Evolutionary conservation across 192 early-diverging fungal genomes (phyloP).

Genomic region (Chytriomyces hyalinus): DNA sequence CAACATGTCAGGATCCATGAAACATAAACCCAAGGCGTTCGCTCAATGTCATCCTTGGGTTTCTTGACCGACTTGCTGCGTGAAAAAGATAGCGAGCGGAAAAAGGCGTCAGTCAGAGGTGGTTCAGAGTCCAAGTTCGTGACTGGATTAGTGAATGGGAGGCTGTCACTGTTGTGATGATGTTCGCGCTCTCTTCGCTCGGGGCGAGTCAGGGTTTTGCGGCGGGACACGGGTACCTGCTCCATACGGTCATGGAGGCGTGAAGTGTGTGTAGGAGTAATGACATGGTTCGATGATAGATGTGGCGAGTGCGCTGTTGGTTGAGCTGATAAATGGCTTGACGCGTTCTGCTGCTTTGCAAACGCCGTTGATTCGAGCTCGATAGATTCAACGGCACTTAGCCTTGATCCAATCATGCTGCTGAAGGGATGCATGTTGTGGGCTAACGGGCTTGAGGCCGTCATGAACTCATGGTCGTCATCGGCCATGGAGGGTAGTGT

Average conservation of each 20-base stretch:
- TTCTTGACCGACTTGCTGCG: not conserved
- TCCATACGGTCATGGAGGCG: constrained; percentile 19
- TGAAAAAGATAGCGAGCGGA: not conserved
- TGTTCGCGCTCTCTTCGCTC: not conserved
- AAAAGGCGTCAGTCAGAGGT: not conserved
- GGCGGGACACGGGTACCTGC: not conserved
- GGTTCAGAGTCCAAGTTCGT: not conserved
- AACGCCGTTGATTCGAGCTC: no score
- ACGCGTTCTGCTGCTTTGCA: no score
- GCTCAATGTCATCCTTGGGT: not conserved
- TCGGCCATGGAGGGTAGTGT: no score
- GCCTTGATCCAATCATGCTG: no score
- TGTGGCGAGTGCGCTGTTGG: no score
- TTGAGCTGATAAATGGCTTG: no score
- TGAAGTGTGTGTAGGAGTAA: no score
- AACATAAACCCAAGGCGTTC: constrained; percentile 19
- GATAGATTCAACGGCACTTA: no score
- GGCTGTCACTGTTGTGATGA: not conserved
- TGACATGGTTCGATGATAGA: no score
- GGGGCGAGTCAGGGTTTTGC: constrained; percentile 15
- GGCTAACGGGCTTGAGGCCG: no score
- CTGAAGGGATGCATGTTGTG: no score
- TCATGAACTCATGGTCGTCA: no score
- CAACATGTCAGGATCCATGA: constrained; percentile 38
- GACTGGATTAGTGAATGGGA: not conserved